Base-by-base conservation (phyloP, 2,329 filamentous ascomycete species). In the Gremmenia infestans region DNA sequence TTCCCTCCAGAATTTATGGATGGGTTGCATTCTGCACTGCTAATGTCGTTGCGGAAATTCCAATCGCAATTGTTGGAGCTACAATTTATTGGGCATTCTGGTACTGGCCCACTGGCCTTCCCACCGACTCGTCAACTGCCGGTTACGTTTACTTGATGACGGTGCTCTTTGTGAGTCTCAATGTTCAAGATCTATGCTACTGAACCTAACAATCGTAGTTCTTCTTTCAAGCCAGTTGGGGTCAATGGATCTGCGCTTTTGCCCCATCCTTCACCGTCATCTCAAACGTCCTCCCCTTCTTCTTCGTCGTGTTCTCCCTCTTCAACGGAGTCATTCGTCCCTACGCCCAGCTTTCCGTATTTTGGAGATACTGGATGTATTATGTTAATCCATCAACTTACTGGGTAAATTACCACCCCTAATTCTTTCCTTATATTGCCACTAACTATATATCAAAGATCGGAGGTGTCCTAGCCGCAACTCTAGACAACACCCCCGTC, bases 201-300 rank as follows among this genome's bases (percentile, higher is more conserved):
- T 32, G 28, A 52, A 25, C 19, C 53, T 58, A 40, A 53, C 50
- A 43, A 49, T 15, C 8, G 7, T 19, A 61, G 59, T 90, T 85
- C 75, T 71, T 92, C 7, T 92, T 91, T 77, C 81, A 85, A 69
- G 81, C 80, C 35, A 84, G 78, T 62, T 92, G 86, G 88, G 90
- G 87, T 19, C 89, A 91, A 69, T 93, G 88, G 88, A 90, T 94
- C 63, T 88, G 85, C 60, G 89, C 90, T 0, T 91, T 91, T 70
- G 87, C 89, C 0, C 88, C 89, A 0, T 85, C 78, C 42, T 91
- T 91, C 72, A 89, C 87, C 0, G 87, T 91, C 60, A 90, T 92
- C 61, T 83, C 83, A 45, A 91, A 92, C 66, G 73, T 67, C 23
- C 59, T 68, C 1, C 67, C 67, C 5, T 66, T 67, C 57, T 68